Evolutionary conservation across 768 basidiomycete genomes (phyloP), one percentile per base, ranked within the genome.

Genomic region (Amanita thiersii): DNA sequence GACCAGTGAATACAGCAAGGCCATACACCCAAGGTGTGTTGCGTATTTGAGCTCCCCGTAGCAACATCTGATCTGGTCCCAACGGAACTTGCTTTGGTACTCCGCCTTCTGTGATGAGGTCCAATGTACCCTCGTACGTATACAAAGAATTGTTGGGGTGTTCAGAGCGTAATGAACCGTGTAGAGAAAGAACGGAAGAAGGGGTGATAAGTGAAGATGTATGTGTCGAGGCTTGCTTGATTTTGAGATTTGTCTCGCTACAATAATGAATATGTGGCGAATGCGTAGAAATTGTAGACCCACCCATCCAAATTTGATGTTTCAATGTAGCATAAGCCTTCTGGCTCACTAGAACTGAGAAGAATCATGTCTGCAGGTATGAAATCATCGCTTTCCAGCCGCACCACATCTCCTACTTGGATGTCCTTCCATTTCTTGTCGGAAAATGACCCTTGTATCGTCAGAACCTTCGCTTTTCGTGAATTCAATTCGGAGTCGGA

Each of bases 21-120:
- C 93, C 94, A 59, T 97, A 98, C 20, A 87, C 76, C 96, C 96
- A 99, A 6, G 85, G 80, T 2, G 96, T 98, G 59, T 99, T 99
- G 43, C 96, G 74, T 43, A 99, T 58, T 58, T 99, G 96, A 20
- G 96, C 93, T 1, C 96, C 96, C 23, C 96, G 80, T 29, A 99
- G 68, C 8, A 98, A 71, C 53, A 98, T 70, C 59, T 99, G 96
- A 56, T 96, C 92, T 1, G 96, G 94, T 3, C 93, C 92, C 11
- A 98, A 64, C 1, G 96, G 91, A 4, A 97, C 72, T 54, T 91
- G 86, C 59, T 81, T 76, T 33, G 87, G 75, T 49, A 79, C 53
- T 44, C 80, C 73, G 47, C 68, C 57, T 48, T 67, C 59, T 2
- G 75, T 71, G 5, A 75, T 57, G 36, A 87, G 68, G 40, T 84